Conservation (phyloP, 805 yeast species). For the Starmerella potacharoeniae region DNA sequence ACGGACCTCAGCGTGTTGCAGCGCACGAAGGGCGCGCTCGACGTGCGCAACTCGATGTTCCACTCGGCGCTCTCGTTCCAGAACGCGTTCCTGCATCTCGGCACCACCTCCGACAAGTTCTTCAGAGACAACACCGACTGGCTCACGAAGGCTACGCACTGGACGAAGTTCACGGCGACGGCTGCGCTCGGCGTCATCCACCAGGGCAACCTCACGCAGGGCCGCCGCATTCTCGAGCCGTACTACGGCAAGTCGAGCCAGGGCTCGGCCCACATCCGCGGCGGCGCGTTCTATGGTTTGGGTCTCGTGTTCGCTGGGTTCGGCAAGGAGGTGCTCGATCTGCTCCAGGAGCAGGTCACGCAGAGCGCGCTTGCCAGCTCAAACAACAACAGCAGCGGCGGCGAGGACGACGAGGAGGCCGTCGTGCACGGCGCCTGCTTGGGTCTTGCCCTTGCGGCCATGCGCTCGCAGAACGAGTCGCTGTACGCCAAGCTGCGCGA, state of each 20-base stretch:
- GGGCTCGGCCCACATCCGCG: slow-evolving; percentile 72
- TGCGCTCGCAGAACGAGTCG: slow-evolving; percentile 70
- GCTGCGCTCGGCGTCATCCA: slow-evolving; percentile 97
- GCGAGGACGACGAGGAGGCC: slow-evolving; percentile 57
- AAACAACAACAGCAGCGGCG: slow-evolving; percentile 28
- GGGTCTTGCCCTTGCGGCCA: slow-evolving; percentile 93
- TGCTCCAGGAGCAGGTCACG: slow-evolving; percentile 59
- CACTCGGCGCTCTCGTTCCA: slow-evolving; percentile 93
- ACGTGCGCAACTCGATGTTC: slow-evolving; percentile 85
- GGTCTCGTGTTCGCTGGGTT: slow-evolving; percentile 95
- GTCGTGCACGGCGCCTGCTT: slow-evolving; percentile 90
- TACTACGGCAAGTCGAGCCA: slow-evolving; percentile 74
- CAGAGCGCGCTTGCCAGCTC: slow-evolving; percentile 11
- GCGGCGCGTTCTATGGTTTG: slow-evolving; percentile 87
- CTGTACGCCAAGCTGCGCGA: slow-evolving; percentile 74
- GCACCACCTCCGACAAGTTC: slow-evolving; percentile 90
- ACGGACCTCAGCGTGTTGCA: slow-evolving; percentile 74
- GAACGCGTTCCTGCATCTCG: slow-evolving; percentile 89
- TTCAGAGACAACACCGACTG: slow-evolving; percentile 85
- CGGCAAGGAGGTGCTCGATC: slow-evolving; percentile 70
- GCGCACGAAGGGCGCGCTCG: slow-evolving; percentile 68
- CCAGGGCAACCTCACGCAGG: slow-evolving; percentile 86
- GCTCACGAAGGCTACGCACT: slow-evolving; percentile 94
- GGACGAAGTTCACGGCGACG: slow-evolving; percentile 97
- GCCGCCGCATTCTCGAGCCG: slow-evolving; percentile 74